Evolutionary conservation across 202 grass and related monocot genomes (phyloP).

Genomic region (Digitaria exilis): DNA sequence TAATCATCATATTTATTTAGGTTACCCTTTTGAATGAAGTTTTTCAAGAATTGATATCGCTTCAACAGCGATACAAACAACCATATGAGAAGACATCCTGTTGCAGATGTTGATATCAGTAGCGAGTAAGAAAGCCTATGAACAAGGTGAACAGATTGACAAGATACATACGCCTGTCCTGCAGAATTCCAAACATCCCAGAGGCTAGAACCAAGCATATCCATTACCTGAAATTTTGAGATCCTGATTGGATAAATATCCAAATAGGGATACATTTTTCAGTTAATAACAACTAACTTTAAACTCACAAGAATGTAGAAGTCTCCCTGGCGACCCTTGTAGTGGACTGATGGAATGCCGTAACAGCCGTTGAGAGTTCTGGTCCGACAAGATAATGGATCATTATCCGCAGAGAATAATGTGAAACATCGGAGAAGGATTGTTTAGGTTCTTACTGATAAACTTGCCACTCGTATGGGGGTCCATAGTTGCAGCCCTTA

Average conservation of each 20-base stretch:
- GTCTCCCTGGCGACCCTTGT: constrained; percentile 82
- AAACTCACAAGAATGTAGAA: constrained; percentile 86
- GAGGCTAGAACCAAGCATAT: constrained; percentile 93
- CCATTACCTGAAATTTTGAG: constrained; percentile 84
- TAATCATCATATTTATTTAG: constrained; percentile 13
- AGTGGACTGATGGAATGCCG: constrained; percentile 90
- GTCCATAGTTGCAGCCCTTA: constrained; percentile 82
- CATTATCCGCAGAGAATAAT: constrained; percentile 40
- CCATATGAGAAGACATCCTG: constrained; percentile 90
- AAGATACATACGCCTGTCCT: constrained; percentile 69
- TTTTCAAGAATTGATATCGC: constrained; percentile 97
- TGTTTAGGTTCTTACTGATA: constrained; percentile 63
- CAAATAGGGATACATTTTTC: constrained; percentile 1
- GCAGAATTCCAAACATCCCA: constrained; percentile 94
- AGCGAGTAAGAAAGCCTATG: constrained; percentile 1
- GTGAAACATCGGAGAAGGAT: constrained; percentile 16
- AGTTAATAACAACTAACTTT: constrained; percentile 31
- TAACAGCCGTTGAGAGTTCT: constrained; percentile 87
- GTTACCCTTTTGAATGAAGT: constrained; percentile 91
- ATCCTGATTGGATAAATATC: constrained; percentile 31
- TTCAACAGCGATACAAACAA: constrained; percentile 89
- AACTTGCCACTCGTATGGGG: constrained; percentile 93
- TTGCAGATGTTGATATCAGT: constrained; percentile 33
- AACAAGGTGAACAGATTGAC: constrained; percentile 27
- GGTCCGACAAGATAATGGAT: constrained; percentile 38